Evolutionary conservation across 2,329 filamentous ascomycete genomes (phyloP), one percentile per base, ranked within the genome.

Genomic region (Nigrospora osmanthi): DNA sequence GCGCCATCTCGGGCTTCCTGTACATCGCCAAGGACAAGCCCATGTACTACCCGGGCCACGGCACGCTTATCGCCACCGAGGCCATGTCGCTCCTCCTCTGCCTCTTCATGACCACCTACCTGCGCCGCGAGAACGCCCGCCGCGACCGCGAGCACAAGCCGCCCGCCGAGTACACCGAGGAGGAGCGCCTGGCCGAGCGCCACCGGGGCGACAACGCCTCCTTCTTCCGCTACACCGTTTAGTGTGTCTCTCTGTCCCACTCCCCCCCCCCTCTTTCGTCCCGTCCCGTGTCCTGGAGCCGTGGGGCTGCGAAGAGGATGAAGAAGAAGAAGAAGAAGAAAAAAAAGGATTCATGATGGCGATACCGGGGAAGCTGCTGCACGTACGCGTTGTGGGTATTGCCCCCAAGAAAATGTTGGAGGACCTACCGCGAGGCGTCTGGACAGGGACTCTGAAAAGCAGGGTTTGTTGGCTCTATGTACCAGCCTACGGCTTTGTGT

Each of bases 171-270:
- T 75, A 78, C 60, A 77, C 73, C 3, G 60, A 68, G 36, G 74
- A 75, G 50, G 75, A 81, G 66, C 75, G 70, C 63, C 41, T 62
- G 17, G 40, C 64, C 12, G 76, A 82, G 65, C 62, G 69, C 31
- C 69, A 81, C 49, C 66, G 68, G 46, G 79, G 78, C 10, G 80
- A 83, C 55, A 63, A 72, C 47, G 78, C 78, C 42, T 71, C 68
- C 19, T 77, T 75, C 56, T 78, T 74, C 63, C 65, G 73, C 47
- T 77, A 76, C 52, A 76, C 72, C 9, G 54, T 75, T 33, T 77
- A 35, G 13, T 10, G 11, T 2, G 17, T n/a, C n/a, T n/a, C n/a
- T 4, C 19, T 7, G 19, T 23, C 19, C 19, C 19, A 4, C 19
- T 23, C 19, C 19, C 7, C 19, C 19, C 19, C 19, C 19, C 19